Evolutionary conservation across 2,329 filamentous ascomycete species (phyloP).

Genomic region (Sporothrix phasma): DNA sequence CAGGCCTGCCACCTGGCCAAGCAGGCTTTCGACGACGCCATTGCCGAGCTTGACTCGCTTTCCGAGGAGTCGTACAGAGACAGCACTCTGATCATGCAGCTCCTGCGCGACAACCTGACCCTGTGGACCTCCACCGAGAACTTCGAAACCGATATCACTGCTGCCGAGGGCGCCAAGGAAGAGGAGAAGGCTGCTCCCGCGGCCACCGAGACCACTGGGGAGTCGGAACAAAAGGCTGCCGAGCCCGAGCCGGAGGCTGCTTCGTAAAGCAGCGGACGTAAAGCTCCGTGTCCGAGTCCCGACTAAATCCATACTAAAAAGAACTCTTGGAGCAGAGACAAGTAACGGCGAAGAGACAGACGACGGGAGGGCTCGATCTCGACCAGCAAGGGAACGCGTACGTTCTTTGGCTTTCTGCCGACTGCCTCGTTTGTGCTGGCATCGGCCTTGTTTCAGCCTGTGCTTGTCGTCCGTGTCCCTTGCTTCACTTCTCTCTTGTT

Average conservation of each 20-base stretch:
- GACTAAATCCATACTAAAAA: too few species aligned
- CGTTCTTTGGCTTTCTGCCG: constrained; percentile 1
- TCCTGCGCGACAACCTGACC: constrained; percentile 94
- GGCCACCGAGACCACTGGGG: constrained; percentile 36
- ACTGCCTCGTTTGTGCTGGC: neutral
- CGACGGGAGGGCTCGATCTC: constrained; percentile 5
- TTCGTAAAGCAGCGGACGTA: constrained; percentile 14
- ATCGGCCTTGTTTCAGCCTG: neutral
- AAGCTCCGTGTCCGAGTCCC: too few species aligned
- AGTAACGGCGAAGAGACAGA: neutral
- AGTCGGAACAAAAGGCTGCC: constrained; percentile 15
- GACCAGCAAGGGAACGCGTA: constrained; percentile 2
- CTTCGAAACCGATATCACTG: constrained; percentile 61
- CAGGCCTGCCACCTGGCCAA: constrained; percentile 97
- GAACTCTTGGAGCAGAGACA: constrained; percentile 4
- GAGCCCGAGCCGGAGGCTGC: constrained; percentile 10
- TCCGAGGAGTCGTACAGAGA: constrained; percentile 98
- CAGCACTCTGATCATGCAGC: constrained; percentile 98
- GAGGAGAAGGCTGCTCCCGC: constrained; percentile 27
- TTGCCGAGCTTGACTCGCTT: constrained; percentile 94
- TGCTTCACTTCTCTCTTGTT: neutral
- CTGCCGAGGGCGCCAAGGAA: constrained; percentile 43
- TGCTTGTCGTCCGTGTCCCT: neutral
- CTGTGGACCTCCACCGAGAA: constrained; percentile 95
- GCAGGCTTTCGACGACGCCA: constrained; percentile 92